Base-by-base conservation (phyloP, 305 asterid species). In the Rubia balearica region DNA sequence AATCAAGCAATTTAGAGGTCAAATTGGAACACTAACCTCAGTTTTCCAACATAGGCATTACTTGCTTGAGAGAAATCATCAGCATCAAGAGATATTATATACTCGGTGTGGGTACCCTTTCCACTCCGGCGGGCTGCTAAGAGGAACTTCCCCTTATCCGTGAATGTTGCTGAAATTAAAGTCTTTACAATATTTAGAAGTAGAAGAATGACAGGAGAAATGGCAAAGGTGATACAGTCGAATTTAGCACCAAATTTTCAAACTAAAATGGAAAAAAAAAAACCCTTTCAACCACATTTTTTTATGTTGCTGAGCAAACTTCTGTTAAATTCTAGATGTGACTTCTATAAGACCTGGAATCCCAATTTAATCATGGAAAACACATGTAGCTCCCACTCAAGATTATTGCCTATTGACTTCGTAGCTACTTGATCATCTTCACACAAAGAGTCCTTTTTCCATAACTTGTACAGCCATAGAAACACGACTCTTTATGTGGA, bases 21-120 rank as follows among this genome's bases (percentile, higher is more conserved):
- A 10, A 49, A 42, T 21, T 33, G 30, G 49, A 59, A 63, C 8
- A 56, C 78, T 65, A 71, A 93, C 98, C 97, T 93, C 77, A 93
- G 73, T 82, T 93, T 93, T 82, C 98, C 98, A 62, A 90, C 95
- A 74, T 90, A 93, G 12, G 97, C 92, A 80, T 88, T 89, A 81
- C 96, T 89, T 81, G 89, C 92, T 82, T 85, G 97, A 77, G 96
- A 93, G 62, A 90, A 77, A 78, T 88, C 97, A 41, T 86, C 81
- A 40, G 95, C 90, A 74, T 93, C 96, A 71, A 93, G 83, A 45
- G 98, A 89, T 53, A 93, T 84, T 73, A 93, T 79, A 74, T 90
- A 93, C 80, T 93, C 98, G 0, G 83, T 85, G 81, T 85, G 90
- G 62, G 97, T 85, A 43, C 97, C 97, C 71, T 73, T 88, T 81